These are phyloP conservation scores for Lindgomyces ingoldianus DNA, from an alignment of 495 filamentous ascomycete genomes.

Conservation along the genomic window DNA sequence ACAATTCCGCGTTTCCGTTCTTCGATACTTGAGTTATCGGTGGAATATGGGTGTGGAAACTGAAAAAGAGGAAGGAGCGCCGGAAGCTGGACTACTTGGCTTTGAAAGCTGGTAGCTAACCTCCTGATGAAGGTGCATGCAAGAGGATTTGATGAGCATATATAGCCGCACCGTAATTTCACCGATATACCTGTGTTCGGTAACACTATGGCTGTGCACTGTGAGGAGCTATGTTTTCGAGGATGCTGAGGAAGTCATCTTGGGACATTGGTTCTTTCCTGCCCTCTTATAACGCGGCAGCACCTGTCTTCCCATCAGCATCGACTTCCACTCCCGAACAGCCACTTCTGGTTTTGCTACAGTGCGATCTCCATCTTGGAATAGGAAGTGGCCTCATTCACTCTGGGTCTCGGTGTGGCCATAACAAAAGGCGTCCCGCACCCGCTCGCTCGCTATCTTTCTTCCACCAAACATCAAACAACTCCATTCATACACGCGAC, in stretches of 20 bases:
- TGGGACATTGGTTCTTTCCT: too few species aligned
- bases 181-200: too few species aligned
- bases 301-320: too few species aligned
- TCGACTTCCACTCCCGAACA: neutral
- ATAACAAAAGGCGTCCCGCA: neutral
- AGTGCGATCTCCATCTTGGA: too few species aligned
- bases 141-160: too few species aligned
- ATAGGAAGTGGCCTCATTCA: neutral
- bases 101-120: neutral
- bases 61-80: neutral
- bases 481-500: neutral
- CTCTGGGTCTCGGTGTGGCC: neutral
- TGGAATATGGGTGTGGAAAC: constrained; percentile 58
- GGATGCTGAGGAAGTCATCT: too few species aligned
- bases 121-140: too few species aligned
- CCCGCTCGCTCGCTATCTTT: neutral
- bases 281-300: too few species aligned
- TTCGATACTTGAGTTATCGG: constrained; percentile 52
- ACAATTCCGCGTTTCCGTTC: constrained; percentile 67
- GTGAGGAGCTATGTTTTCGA: too few species aligned
- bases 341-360: neutral
- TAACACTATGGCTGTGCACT: too few species aligned
- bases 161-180: too few species aligned
- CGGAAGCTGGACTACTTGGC: neutral
- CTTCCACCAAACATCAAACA: neutral